Evolutionary conservation across 306 rosid species (phyloP).

Genomic region (Canavalia gladiata): DNA sequence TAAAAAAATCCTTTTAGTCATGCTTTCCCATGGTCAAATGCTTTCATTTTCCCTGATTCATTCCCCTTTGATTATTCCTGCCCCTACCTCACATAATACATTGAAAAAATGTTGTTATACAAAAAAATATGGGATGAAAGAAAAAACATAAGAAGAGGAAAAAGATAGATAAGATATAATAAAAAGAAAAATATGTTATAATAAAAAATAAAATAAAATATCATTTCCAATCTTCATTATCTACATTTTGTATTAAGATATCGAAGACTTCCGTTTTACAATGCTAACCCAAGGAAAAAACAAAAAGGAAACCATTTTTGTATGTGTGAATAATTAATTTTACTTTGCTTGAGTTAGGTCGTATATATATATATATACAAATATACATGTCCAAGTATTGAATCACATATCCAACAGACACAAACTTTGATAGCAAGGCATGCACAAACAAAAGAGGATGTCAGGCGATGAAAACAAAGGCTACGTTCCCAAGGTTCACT

Average conservation of each 20-base stretch:
- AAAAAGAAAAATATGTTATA: too few relatives aligned
- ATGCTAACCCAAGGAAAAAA: background rate
- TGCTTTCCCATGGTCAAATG: too few relatives aligned
- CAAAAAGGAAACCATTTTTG: background rate
- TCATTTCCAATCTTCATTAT: background rate
- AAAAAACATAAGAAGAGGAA: too few relatives aligned
- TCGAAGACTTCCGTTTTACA: background rate
- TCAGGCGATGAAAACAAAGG: constrained; percentile 34
- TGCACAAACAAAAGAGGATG: background rate
- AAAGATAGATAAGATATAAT: too few relatives aligned
- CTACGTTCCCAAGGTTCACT: constrained; percentile 43
- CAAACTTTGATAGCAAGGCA: background rate
- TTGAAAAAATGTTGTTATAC: too few relatives aligned
- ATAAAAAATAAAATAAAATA: background rate
- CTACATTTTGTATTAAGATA: constrained; percentile 35
- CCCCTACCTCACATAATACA: too few relatives aligned
- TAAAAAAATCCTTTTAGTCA: too few relatives aligned
- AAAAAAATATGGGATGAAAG: too few relatives aligned
- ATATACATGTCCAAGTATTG: background rate
- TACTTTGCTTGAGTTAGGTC: background rate
- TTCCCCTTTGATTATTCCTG: too few relatives aligned
- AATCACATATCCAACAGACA: background rate
- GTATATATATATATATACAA: too few relatives aligned
- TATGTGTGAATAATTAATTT: constrained; percentile 37
- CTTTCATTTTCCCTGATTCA: too few relatives aligned